Evolutionary conservation across 129 eudicot genomes (phyloP), one percentile per base, ranked within the genome.

Genomic region (Centaurea solstitialis): DNA sequence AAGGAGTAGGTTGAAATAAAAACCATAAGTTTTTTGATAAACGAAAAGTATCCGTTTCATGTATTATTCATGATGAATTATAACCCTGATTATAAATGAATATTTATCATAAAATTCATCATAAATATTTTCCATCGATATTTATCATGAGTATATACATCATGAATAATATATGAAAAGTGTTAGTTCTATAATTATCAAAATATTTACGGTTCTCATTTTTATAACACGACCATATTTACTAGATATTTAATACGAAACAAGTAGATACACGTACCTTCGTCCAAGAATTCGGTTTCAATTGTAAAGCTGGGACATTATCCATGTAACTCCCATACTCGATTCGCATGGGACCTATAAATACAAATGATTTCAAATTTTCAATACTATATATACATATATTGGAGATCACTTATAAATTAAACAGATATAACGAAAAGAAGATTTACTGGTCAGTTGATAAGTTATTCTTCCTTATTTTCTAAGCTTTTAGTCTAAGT

Each of bases 281-380:
- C 37, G 83, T 72, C 83, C 83, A 80, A 21, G 83, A 80, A 62
- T 70, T 70, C 4, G 83, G 83, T 65, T 80, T 71, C 70, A 80
- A 23, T 62, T 70, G 39, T 10, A 80, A 13, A 0, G 76, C 83
- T 71, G 83, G 83, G n/a, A 37, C 80, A n/a, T 40, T 68, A 69
- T 69, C 45, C 75, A 76, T 13, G 11, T 69, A 47, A 11, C 38
- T 23, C 15, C 71, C 77, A 15, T 61, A 70, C 20, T 57, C 4
- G 22, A 80, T 59, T 72, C 53, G 76, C 69, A 80, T 38, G 0
- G 71, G 83, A 59, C 83, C 83, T 70, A 57, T 5, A 70, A 15
- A n/a, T 6, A 9, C 3, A 33, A 4, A 53, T 10, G 7, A 68
- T 9, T 22, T 12, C 18, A 13, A 4, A n/a, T n/a, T n/a, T n/a